Evolutionary conservation across 2,329 filamentous ascomycete genomes (phyloP).

Genomic region (Mariannaea sp.): DNA sequence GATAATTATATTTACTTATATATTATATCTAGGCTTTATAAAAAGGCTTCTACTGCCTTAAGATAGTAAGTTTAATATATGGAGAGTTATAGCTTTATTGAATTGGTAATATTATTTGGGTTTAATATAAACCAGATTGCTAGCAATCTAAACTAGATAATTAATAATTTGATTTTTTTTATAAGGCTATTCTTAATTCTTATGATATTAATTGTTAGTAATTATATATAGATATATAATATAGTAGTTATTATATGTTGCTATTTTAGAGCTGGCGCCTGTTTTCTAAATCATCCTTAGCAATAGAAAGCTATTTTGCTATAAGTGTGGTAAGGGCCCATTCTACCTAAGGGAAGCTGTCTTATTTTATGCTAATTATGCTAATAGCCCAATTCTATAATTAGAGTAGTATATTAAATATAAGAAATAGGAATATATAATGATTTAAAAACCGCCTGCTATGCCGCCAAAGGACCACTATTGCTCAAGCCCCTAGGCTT

Average conservation of each 20-base stretch:
- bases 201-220: slow-evolving; percentile 1
- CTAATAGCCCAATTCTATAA: slow-evolving; percentile 8
- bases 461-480: not conserved
- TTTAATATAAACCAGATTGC: slow-evolving; percentile 14
- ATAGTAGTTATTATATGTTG: not conserved
- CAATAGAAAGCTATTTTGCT: not conserved
- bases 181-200: not conserved
- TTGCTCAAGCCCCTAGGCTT: not conserved
- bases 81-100: not conserved
- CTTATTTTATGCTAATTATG: not conserved
- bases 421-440: slow-evolving; percentile 5
- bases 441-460: slow-evolving; percentile 2
- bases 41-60: not conserved
- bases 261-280: not conserved
- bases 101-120: slow-evolving; percentile 1
- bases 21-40: not conserved
- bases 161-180: slow-evolving; percentile 2
- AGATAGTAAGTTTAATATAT: not conserved
- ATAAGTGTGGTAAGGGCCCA: not conserved
- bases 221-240: not conserved
- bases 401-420: slow-evolving; percentile 7
- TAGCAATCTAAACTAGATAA: not conserved
- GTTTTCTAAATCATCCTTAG: not conserved
- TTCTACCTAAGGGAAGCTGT: not conserved
- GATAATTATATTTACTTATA: not conserved